Evolutionary conservation across 1,284 basidiomycete genomes (phyloP).

Genomic region (Salmacisia buchloeana): DNA sequence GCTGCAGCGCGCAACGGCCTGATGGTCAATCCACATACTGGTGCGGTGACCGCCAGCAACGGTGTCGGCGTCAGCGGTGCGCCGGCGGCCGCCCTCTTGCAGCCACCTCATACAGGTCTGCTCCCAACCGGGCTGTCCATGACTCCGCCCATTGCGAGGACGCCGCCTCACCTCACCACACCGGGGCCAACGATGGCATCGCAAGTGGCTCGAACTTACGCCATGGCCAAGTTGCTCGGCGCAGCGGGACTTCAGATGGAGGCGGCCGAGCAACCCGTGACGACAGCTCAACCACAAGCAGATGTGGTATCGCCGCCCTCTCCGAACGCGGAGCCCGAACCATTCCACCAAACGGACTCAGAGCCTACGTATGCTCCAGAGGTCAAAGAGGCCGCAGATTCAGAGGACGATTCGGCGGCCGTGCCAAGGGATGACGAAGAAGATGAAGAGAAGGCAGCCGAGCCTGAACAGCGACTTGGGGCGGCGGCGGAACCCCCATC

Average conservation of each 20-base stretch:
- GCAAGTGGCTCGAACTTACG: slow-evolving; percentile 3
- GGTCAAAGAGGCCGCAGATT: too few relatives aligned
- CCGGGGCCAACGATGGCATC: not conserved
- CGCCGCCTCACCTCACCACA: not conserved
- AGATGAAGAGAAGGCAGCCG: too few relatives aligned
- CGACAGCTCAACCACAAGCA: too few relatives aligned
- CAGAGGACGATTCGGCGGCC: too few relatives aligned
- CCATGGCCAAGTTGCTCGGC: slow-evolving; percentile 5
- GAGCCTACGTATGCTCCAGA: too few relatives aligned
- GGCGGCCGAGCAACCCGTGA: not conserved
- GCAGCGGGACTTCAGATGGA: slow-evolving; percentile 2
- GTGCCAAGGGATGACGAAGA: too few relatives aligned
- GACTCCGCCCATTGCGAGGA: not conserved
- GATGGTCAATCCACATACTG: not conserved
- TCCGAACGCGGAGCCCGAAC: too few relatives aligned
- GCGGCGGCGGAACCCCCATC: too few relatives aligned
- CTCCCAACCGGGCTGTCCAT: not conserved
- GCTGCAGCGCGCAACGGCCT: not conserved
- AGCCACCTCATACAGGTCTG: not conserved
- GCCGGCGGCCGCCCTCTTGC: not conserved
- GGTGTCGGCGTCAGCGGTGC: not conserved
- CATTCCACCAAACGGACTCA: too few relatives aligned
- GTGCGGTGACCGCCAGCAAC: not conserved
- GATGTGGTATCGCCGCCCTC: too few relatives aligned
- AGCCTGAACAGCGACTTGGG: too few relatives aligned